These are phyloP conservation scores for Batrachochytrium dendrobatidis DNA, from an alignment of 371 early-diverging fungal species.

Conservation along the genomic window DNA sequence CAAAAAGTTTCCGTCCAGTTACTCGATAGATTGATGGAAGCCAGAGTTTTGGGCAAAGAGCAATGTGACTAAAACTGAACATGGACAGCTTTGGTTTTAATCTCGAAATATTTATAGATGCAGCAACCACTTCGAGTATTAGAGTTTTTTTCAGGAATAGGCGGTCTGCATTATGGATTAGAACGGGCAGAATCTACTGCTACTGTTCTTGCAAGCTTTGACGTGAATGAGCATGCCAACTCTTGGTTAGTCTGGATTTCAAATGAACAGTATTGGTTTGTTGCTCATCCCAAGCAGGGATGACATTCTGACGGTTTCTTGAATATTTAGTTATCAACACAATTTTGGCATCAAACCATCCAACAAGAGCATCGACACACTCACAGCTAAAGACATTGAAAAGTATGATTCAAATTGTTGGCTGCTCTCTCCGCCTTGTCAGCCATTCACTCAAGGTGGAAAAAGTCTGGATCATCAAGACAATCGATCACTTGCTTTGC, in stretches of 20 bases:
- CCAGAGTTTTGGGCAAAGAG: too few species aligned
- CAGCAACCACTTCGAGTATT: too few species aligned
- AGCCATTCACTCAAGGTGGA: constrained; percentile 36
- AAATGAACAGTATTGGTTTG: too few species aligned
- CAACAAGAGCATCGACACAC: constrained; percentile 10
- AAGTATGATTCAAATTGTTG: constrained; percentile 56
- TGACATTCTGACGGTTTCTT: too few species aligned
- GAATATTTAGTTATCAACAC: constrained; percentile 15
- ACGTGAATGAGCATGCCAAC: constrained; percentile 40
- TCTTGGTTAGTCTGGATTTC: neutral
- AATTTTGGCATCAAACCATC: constrained; percentile 19
- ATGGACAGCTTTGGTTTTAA: too few species aligned
- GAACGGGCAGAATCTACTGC: constrained; percentile 10
- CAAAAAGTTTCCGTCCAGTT: too few species aligned
- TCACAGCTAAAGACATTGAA: constrained; percentile 6
- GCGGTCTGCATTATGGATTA: constrained; percentile 43
- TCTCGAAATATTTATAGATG: too few species aligned
- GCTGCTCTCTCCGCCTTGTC: constrained; percentile 78
- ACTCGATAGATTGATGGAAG: too few species aligned
- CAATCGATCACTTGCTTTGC: constrained; percentile 31
- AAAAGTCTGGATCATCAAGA: constrained; percentile 40
- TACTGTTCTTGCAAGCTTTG: constrained; percentile 32
- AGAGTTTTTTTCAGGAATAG: constrained; percentile 48
- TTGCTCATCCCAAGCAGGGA: too few species aligned
- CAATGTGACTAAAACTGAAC: too few species aligned